Conservation (phyloP, 1,284 basidiomycete species). For the Coniophora puteana region DNA sequence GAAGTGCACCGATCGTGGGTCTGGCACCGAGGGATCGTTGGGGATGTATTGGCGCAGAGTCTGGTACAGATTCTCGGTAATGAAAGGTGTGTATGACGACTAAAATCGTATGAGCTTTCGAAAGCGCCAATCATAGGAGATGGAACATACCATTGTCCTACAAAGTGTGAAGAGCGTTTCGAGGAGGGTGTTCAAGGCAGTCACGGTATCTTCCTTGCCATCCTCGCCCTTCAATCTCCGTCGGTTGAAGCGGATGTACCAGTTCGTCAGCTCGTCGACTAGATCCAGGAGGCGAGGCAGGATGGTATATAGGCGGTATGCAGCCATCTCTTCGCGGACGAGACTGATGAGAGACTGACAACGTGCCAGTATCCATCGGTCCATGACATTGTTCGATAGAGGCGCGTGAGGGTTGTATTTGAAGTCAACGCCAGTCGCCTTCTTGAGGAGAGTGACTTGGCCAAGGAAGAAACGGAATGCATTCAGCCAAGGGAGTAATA, state of each 20-base stretch:
- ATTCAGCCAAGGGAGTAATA: constrained; percentile 98
- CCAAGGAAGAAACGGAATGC: constrained; percentile 99
- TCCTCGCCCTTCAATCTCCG: constrained; percentile 95
- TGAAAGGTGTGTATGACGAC: constrained; percentile 98
- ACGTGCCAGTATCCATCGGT: constrained; percentile 95
- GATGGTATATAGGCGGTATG: constrained; percentile 98
- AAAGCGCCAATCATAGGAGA: constrained; percentile 11
- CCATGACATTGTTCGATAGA: constrained; percentile 94
- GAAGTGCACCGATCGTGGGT: constrained; percentile 95
- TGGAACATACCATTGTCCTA: constrained; percentile 78
- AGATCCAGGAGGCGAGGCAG: constrained; percentile 92
- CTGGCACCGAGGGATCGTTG: constrained; percentile 62
- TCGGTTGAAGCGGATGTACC: constrained; percentile 99
- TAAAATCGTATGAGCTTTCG: constrained; percentile 28
- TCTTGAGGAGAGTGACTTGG: constrained; percentile 89
- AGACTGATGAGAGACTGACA: constrained; percentile 95
- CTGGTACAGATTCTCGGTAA: constrained; percentile 97
- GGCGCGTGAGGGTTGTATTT: constrained; percentile 84
- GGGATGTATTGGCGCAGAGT: constrained; percentile 85
- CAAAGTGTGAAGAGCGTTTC: constrained; percentile 94
- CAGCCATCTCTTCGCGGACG: constrained; percentile 93
- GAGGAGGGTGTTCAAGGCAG: constrained; percentile 94
- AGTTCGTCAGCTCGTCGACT: constrained; percentile 97
- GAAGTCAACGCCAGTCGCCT: constrained; percentile 79
- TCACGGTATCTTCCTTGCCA: constrained; percentile 83